phyloP scores from a whole-genome alignment of 306 rosid genomes.

The Senna siamea region DNA sequence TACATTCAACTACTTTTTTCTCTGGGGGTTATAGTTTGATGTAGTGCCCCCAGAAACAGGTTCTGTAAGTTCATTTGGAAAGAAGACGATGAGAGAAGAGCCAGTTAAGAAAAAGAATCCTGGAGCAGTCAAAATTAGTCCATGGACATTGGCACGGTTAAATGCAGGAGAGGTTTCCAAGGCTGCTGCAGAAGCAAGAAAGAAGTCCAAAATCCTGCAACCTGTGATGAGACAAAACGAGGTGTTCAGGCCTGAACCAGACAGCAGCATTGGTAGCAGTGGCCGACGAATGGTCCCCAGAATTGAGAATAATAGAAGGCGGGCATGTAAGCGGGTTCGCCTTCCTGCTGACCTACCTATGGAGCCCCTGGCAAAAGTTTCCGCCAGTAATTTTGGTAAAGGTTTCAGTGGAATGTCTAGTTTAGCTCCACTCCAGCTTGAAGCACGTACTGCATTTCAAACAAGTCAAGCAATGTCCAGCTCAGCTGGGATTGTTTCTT shows the following conservation, averaged over 20 bases:
- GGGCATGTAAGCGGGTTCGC: conserved; percentile 73
- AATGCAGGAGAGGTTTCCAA: conserved; percentile 92
- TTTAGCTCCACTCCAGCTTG: conserved; percentile 84
- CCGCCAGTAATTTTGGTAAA: conserved; percentile 54
- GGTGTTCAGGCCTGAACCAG: conserved; percentile 62
- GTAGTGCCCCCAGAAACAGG: conserved; percentile 95
- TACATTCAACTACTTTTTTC: neutral
- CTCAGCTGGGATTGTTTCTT: conserved; percentile 68
- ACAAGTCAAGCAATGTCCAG: conserved; percentile 74
- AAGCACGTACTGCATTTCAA: conserved; percentile 76
- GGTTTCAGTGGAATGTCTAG: conserved; percentile 64
- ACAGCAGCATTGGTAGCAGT: conserved; percentile 69
- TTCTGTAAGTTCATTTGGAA: conserved; percentile 81
- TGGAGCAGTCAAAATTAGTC: conserved; percentile 87
- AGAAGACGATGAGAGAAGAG: conserved; percentile 62
- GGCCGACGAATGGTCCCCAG: conserved; percentile 67
- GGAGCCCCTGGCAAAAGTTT: conserved; percentile 58
- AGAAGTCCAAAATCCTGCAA: conserved; percentile 88
- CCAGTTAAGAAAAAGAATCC: conserved; percentile 72
- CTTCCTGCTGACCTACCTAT: conserved; percentile 82
- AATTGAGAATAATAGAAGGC: conserved; percentile 70
- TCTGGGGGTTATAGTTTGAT: conserved; percentile 63
- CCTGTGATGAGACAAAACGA: conserved; percentile 70
- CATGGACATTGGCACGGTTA: conserved; percentile 93
- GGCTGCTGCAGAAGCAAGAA: conserved; percentile 98